These are phyloP conservation scores for Starmera caribaea DNA, from an alignment of 805 yeast genomes.

Conservation along the genomic window DNA sequence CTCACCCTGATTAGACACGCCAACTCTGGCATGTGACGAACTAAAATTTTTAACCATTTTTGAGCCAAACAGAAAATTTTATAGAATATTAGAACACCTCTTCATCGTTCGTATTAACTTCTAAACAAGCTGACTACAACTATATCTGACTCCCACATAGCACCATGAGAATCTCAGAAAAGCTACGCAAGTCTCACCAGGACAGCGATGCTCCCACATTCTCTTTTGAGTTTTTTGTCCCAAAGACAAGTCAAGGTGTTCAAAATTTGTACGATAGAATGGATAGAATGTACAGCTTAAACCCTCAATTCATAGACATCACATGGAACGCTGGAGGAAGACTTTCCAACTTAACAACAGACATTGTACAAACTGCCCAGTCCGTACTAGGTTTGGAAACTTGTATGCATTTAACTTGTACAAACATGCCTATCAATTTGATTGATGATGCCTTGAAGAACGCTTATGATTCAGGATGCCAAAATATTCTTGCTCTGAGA, in stretches of 20 bases:
- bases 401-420: slow-evolving; percentile 96
- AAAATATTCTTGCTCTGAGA: slow-evolving; percentile 85
- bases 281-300: slow-evolving; percentile 92
- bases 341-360: slow-evolving; percentile 72
- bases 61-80: too few relatives aligned
- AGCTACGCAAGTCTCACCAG: slow-evolving; percentile 23
- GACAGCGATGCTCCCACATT: slow-evolving; percentile 50
- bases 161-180: slow-evolving; percentile 30
- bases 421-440: slow-evolving; percentile 77
- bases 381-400: slow-evolving; percentile 88
- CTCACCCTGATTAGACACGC: too few relatives aligned
- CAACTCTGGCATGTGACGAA: too few relatives aligned
- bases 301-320: slow-evolving; percentile 88
- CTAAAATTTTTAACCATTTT: too few relatives aligned
- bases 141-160: too few relatives aligned
- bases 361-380: slow-evolving; percentile 85
- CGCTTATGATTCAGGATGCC: slow-evolving; percentile 90
- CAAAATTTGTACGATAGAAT: slow-evolving; percentile 93
- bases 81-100: background rate
- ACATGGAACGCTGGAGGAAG: slow-evolving; percentile 99
- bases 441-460: slow-evolving; percentile 78
- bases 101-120: background rate
- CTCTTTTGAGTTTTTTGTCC: slow-evolving; percentile 95
- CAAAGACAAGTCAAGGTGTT: slow-evolving; percentile 94
- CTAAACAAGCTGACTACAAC: background rate